Base-by-base conservation (phyloP, 192 early-diverging fungal genomes). In the Podila verticillata region DNA sequence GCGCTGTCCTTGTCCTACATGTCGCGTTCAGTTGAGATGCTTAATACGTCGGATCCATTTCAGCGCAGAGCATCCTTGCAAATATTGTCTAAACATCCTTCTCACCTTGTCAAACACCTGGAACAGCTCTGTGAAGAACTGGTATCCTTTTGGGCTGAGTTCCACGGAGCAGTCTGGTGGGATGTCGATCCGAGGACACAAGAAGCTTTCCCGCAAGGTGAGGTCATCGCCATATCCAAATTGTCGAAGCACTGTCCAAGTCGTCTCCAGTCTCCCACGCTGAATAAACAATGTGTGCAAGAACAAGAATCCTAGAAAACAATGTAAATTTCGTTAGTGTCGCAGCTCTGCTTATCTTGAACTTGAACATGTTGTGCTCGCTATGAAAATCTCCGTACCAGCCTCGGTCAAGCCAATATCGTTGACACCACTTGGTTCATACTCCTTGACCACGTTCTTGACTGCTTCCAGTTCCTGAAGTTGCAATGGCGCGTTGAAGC, bases 151-250 rank as follows among this genome's bases (percentile, higher is more conserved):
- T 39, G 92, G 92, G 64, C 95, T 97, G 48, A 99, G 89, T 84
- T 99, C 98, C 12, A 96, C 96, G 3, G 94, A 95, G 58, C 94
- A 95, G 64, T 98, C 98, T 5, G 83, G 77, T 7, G 95, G 94
- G 35, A 98, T 93, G 17, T 98, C 95, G 63, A 96, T 84, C 31
- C 94, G 95, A 70, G 97, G 98, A 57, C 84, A 91, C 69, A 99
- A 73, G 75, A 93, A 99, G 67, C 97, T 97, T 79, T 97, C 96
- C 63, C 95, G 85, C 63, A 99, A 73, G 1, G 93, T 92, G 51
- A 99, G 72, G 70, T 99, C 97, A 72, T 98, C 95, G 29, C 96
- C 96, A 73, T 99, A 99, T 30, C 97, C 97, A 86, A 99, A 99
- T 69, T 91, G 91, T 56, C 97, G 84, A 61, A 99, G 75, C 3